phyloP scores from a whole-genome alignment of 1,284 basidiomycete genomes.

The Papiliotrema fonsecae region DNA sequence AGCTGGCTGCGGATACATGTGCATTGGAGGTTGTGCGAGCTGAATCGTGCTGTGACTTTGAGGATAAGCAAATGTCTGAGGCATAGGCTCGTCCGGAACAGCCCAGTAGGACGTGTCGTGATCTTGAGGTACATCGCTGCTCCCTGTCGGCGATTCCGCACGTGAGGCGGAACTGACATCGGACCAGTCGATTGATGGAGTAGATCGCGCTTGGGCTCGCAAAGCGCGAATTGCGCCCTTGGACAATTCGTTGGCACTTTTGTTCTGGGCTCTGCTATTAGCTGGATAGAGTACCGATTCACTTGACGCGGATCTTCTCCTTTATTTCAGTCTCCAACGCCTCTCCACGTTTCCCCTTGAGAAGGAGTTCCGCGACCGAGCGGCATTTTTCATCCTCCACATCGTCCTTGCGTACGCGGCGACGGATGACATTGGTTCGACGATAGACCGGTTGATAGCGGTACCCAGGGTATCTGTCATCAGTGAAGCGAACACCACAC shows the following conservation, averaged over 20 bases:
- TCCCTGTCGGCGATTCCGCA: slow-evolving; percentile 1
- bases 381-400: slow-evolving; percentile 51
- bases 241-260: slow-evolving; percentile 19
- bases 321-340: slow-evolving; percentile 65
- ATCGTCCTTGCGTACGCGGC: slow-evolving; percentile 50
- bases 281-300: slow-evolving; percentile 33
- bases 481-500: neutral
- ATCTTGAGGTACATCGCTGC: too few relatives aligned
- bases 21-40: slow-evolving; percentile 12
- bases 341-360: slow-evolving; percentile 65
- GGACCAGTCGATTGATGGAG: slow-evolving; percentile 21
- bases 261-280: slow-evolving; percentile 2
- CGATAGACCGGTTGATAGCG: slow-evolving; percentile 39
- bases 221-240: slow-evolving; percentile 34
- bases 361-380: slow-evolving; percentile 65
- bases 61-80: slow-evolving; percentile 1
- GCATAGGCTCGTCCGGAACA: neutral
- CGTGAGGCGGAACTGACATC: slow-evolving; percentile 16
- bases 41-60: slow-evolving; percentile 1
- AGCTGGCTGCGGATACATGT: slow-evolving; percentile 1
- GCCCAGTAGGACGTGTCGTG: too few relatives aligned
- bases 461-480: slow-evolving; percentile 33
- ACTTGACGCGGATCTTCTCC: slow-evolving; percentile 32
- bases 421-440: slow-evolving; percentile 36
- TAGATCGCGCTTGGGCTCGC: slow-evolving; percentile 22